Percentiles rank a stretch among this genome's conserved stretches.
phyloP scores from a whole-genome alignment of 1,284 basidiomycete genomes.

The Sporisorium sorghi region DNA sequence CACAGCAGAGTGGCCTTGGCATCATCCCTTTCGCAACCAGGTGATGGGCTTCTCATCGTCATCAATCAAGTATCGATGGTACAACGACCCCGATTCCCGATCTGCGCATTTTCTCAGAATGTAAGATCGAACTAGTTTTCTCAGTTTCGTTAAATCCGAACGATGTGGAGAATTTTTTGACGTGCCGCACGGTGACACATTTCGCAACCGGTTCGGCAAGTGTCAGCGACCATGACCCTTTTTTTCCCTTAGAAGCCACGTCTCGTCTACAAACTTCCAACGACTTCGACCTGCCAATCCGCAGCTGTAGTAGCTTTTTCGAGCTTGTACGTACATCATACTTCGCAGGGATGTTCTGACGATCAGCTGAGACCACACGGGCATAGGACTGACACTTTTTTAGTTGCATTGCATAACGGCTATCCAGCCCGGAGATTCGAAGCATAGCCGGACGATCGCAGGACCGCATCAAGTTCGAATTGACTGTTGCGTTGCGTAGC shows the following conservation, averaged over 20 bases:
- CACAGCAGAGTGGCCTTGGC: no score
- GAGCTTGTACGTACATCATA: background rate
- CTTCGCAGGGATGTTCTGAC: background rate
- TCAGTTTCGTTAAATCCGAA: no score
- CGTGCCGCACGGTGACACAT: slow-evolving; percentile 2
- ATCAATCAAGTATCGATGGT: no score
- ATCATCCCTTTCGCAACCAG: no score
- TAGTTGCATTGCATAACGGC: slow-evolving; percentile 11
- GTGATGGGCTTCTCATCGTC: no score
- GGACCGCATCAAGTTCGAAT: slow-evolving; percentile 3
- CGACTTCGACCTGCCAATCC: background rate
- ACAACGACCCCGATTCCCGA: no score
- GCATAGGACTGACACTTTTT: background rate
- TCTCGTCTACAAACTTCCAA: background rate
- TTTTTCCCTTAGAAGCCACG: background rate
- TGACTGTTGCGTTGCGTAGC: slow-evolving; percentile 2
- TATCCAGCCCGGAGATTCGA: slow-evolving; percentile 38
- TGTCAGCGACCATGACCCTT: background rate
- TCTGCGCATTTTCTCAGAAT: no score
- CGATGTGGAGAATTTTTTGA: no score
- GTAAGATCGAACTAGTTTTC: no score
- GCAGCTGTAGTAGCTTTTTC: background rate
- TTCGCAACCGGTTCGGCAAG: background rate
- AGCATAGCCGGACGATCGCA: slow-evolving; percentile 23
- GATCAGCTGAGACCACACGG: background rate